These are phyloP conservation scores for Phycomyces nitens DNA, from an alignment of 192 early-diverging fungal genomes.

Conservation along the genomic window DNA sequence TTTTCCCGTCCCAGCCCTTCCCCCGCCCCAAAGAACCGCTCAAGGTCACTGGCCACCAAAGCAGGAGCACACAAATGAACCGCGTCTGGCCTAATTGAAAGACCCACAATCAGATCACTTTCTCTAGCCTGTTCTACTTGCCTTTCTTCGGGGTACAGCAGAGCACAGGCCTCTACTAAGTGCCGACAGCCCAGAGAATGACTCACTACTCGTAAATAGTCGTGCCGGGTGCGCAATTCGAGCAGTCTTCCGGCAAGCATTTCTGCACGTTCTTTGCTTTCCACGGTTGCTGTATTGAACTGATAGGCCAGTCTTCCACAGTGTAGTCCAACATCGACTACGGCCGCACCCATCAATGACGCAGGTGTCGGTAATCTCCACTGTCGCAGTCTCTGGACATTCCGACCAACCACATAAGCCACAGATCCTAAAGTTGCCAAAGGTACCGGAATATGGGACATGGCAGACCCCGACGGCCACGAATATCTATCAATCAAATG, in stretches of 20 bases:
- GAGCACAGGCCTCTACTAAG: constrained; percentile 31
- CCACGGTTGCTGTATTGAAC: constrained; percentile 19
- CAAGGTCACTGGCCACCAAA: constrained; percentile 22
- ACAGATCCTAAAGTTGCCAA: constrained; percentile 25
- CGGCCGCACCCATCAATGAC: constrained; percentile 22
- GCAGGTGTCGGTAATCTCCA: constrained; percentile 25
- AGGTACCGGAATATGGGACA: constrained; percentile 25
- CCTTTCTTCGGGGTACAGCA: constrained; percentile 19
- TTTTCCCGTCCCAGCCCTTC: constrained; percentile 20
- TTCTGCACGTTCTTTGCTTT: constrained; percentile 30
- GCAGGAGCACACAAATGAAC: constrained; percentile 39
- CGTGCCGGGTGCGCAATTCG: constrained; percentile 23
- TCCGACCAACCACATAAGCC: constrained; percentile 17
- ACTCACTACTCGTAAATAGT: constrained; percentile 28
- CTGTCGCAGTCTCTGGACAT: constrained; percentile 11
- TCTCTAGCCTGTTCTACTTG: background rate
- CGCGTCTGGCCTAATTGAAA: constrained; percentile 25
- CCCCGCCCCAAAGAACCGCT: constrained; percentile 5
- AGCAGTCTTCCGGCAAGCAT: constrained; percentile 28
- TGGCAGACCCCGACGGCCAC: constrained; percentile 30
- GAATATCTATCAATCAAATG: constrained; percentile 16
- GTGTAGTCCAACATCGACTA: constrained; percentile 28
- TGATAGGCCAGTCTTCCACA: constrained; percentile 27
- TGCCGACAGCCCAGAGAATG: constrained; percentile 39
- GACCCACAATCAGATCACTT: background rate